Conservation (phyloP, 495 filamentous ascomycete species). For the Talaromyces stipitatus region DNA sequence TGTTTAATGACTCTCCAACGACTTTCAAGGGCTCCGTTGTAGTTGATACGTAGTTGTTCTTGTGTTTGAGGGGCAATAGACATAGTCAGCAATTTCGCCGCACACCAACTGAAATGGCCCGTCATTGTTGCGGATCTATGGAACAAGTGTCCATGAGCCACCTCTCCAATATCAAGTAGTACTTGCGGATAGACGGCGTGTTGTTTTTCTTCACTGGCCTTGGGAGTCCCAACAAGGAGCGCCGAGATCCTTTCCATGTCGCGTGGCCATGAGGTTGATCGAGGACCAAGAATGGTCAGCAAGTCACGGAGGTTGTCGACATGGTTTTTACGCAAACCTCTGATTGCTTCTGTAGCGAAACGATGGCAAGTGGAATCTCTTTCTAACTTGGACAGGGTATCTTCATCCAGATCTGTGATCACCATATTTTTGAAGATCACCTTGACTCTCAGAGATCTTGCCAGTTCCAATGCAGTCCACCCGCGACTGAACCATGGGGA, state of each 20-base stretch:
- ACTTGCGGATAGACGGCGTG: no score
- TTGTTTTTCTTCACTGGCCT: no score
- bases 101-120: no score
- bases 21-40: no score
- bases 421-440: slow-evolving; percentile 19
- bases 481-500: slow-evolving; percentile 23
- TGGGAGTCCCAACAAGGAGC: slow-evolving; percentile 1
- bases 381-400: slow-evolving; percentile 13
- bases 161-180: no score
- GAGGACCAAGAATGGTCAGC: slow-evolving; percentile 9
- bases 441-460: slow-evolving; percentile 18
- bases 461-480: slow-evolving; percentile 23
- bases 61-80: no score
- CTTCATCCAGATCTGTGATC: slow-evolving; percentile 23
- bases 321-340: slow-evolving; percentile 7
- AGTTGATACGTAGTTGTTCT: no score
- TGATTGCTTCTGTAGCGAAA: slow-evolving; percentile 9
- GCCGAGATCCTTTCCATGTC: slow-evolving; percentile 17
- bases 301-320: slow-evolving; percentile 13
- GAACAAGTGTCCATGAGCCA: no score
- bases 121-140: no score
- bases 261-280: slow-evolving; percentile 17
- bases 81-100: no score
- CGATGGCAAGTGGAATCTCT: background rate
- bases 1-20: no score